Percentiles rank a stretch among this genome's conserved stretches.
phyloP scores from a whole-genome alignment of 2,329 filamentous ascomycete species.

The Stachybotrys echinatus region DNA sequence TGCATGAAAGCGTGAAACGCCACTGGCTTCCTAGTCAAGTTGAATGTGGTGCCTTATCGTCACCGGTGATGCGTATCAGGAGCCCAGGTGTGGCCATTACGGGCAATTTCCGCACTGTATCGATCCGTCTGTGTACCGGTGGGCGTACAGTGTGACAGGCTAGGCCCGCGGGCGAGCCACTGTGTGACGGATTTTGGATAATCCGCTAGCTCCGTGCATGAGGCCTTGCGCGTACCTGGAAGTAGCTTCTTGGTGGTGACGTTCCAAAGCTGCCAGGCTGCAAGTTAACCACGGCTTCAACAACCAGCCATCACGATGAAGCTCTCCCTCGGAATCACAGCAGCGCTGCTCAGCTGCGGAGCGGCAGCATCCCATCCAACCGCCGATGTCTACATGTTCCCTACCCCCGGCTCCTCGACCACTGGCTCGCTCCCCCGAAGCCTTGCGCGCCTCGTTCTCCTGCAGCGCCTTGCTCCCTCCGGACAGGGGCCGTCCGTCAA shows the following conservation, averaged over 20 bases:
- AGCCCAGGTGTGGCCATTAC: no score
- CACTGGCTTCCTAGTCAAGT: no score
- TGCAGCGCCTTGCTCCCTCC: slow-evolving; percentile 47
- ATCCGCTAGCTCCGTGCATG: slow-evolving; percentile 19
- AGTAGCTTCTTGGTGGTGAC: slow-evolving; percentile 20
- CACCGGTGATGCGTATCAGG: no score
- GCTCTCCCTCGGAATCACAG: slow-evolving; percentile 33
- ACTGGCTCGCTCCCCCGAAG: slow-evolving; percentile 43
- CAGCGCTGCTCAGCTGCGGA: slow-evolving; percentile 30
- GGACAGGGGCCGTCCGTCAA: slow-evolving; percentile 42
- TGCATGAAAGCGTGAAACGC: no score
- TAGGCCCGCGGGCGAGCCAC: neutral
- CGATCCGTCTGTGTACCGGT: no score
- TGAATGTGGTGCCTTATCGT: no score
- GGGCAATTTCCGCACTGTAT: no score
- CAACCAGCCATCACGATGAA: slow-evolving; percentile 31
- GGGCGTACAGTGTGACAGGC: neutral
- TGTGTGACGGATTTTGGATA: slow-evolving; percentile 24
- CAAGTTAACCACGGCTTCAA: slow-evolving; percentile 26
- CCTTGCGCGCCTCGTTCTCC: slow-evolving; percentile 52
- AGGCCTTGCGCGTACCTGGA: slow-evolving; percentile 12
- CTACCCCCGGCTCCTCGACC: slow-evolving; percentile 20
- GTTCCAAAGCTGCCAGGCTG: slow-evolving; percentile 14
- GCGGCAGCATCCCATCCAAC: slow-evolving; percentile 30
- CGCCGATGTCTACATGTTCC: slow-evolving; percentile 51